phyloP scores from a whole-genome alignment of 2,329 filamentous ascomycete genomes.

The Fusarium buharicum region DNA sequence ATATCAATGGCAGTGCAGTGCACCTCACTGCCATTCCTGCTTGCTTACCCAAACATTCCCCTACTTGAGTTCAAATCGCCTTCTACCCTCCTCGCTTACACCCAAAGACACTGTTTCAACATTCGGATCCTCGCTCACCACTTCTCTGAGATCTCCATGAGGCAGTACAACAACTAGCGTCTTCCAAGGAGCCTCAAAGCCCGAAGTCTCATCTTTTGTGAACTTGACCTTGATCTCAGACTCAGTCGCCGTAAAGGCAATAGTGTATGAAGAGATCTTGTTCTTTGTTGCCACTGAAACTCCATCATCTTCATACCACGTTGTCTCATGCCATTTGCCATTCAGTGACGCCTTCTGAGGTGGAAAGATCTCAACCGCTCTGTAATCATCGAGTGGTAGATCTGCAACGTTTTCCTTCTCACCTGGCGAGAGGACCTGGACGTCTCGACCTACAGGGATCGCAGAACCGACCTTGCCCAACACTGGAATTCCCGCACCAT shows the following conservation, averaged over 20 bases:
- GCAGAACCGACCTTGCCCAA: slow-evolving; percentile 54
- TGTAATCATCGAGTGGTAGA: slow-evolving; percentile 55
- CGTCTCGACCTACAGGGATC: slow-evolving; percentile 52
- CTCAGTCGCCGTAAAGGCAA: slow-evolving; percentile 41
- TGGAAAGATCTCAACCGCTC: slow-evolving; percentile 57
- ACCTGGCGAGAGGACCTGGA: slow-evolving; percentile 51
- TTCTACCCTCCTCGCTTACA: slow-evolving; percentile 5
- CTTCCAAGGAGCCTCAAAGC: slow-evolving; percentile 51
- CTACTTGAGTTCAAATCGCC: slow-evolving; percentile 3
- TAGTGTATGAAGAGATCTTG: slow-evolving; percentile 48
- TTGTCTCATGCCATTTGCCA: slow-evolving; percentile 44
- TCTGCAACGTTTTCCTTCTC: slow-evolving; percentile 53
- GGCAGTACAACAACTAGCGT: slow-evolving; percentile 48
- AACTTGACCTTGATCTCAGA: slow-evolving; percentile 45
- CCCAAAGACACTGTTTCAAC: neutral
- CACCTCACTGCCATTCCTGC: no score
- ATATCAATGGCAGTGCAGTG: no score
- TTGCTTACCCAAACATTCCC: neutral
- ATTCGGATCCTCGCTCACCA: neutral
- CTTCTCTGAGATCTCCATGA: slow-evolving; percentile 41
- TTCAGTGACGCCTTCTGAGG: slow-evolving; percentile 33
- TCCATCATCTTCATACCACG: slow-evolving; percentile 55
- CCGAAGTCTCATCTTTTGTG: slow-evolving; percentile 46
- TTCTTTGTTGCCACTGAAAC: slow-evolving; percentile 48
- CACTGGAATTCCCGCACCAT: slow-evolving; percentile 54